Evolutionary conservation across 352 stramenopile genomes (phyloP), one percentile per base, ranked within the genome.

Genomic region (Phytopythium montanum): DNA sequence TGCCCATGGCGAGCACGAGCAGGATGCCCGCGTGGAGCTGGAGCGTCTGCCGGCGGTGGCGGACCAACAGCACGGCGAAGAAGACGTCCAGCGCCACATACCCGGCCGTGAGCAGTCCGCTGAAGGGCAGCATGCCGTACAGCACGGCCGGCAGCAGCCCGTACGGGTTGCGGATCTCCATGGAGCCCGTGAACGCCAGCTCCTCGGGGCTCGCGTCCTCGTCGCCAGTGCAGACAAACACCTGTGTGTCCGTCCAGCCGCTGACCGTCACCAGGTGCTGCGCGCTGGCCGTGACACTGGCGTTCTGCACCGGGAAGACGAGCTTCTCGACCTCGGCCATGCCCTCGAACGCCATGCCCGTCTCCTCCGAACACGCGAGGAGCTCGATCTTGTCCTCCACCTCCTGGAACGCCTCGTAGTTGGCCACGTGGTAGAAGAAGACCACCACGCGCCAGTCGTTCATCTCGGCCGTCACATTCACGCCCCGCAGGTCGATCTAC

Each of bases 101-200:
- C 5, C 84, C 85, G 31, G 88, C 49, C 25, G 81, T 71, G 45
- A 94, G 60, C 23, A 94, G 71, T 4, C 57, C 85, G 39, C 86
- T 94, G 64, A 96, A 96, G 5, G 87, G 87, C 39, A 95, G 65
- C 76, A 96, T 87, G 0, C 87, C 87, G 23, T 94, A 95, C 52
- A 95, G 73, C 44, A 90, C 81, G 0, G 84, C 87, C 0, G 87
- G 87, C 25, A 96, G 61, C 26, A 89, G 54, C 1, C 87, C 87
- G 51, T 94, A 95, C 38, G 85, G 83, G 54, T 96, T 96, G 28
- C 73, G 76, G 49, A 96, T 76, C 56, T 89, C 80, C 76, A 95
- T 81, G 10, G 68, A 79, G 4, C 87, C 87, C 29, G 57, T 34
- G 59, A 93, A 95, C 26, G 66, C 62, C 56, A 94, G 63, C 36